Conservation (phyloP, 768 basidiomycete genomes). For the Rhodotorula taiwanensis region DNA sequence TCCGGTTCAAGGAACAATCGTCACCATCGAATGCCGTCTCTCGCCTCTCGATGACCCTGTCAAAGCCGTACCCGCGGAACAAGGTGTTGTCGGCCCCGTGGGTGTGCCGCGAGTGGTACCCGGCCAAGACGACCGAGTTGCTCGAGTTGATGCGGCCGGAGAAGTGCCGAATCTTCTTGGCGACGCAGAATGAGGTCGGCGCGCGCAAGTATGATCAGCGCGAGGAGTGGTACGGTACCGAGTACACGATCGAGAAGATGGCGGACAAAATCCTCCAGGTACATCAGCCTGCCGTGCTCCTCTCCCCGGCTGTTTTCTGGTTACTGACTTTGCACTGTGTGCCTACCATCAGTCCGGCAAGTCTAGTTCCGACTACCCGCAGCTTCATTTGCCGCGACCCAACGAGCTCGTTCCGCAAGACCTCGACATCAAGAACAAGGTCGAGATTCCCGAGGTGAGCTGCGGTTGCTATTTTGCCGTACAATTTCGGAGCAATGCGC, state of each 20-base stretch:
- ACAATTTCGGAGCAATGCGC: not conserved
- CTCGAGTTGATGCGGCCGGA: conserved; percentile 54
- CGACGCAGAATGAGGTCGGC: conserved; percentile 64
- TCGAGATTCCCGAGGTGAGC: conserved; percentile 58
- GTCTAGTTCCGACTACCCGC: conserved; percentile 55
- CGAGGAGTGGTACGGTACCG: conserved; percentile 90
- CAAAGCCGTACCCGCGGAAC: conserved; percentile 73
- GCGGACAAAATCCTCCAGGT: conserved; percentile 56
- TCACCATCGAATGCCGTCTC: conserved; percentile 72
- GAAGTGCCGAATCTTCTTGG: conserved; percentile 64
- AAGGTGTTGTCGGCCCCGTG: conserved; percentile 64
- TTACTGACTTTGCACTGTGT: not conserved
- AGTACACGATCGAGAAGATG: conserved; percentile 58
- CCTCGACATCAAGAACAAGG: conserved; percentile 67
- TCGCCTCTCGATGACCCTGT: conserved; percentile 65
- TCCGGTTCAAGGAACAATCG: conserved; percentile 79
- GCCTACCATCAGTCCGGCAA: conserved; percentile 6
- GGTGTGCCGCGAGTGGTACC: conserved; percentile 68
- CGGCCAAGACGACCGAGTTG: conserved; percentile 56
- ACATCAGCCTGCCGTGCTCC: too few relatives aligned
- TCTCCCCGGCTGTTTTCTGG: not conserved
- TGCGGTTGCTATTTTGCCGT: too few relatives aligned
- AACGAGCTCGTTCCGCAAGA: conserved; percentile 88
- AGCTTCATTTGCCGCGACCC: conserved; percentile 69
- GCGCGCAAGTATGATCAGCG: conserved; percentile 51